phyloP scores from a whole-genome alignment of 1,284 basidiomycete species.

The Cryptococcus maquisensis region DNA sequence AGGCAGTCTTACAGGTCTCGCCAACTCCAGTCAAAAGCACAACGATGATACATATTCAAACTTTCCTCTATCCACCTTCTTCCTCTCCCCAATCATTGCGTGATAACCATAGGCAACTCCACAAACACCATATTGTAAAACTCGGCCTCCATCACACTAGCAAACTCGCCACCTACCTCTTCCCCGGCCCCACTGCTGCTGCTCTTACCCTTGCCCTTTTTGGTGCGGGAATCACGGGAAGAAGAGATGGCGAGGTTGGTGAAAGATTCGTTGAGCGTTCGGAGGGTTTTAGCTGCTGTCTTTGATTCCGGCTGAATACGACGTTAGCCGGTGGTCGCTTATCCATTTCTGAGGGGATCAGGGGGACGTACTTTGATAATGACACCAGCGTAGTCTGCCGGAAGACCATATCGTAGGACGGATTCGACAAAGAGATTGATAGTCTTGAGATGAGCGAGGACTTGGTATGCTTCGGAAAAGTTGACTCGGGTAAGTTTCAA shows the following conservation, averaged over 20 bases:
- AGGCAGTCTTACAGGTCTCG: no score
- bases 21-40: no score
- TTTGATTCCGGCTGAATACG: constrained; percentile 75
- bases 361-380: constrained; percentile 63
- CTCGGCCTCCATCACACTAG: constrained; percentile 85
- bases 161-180: constrained; percentile 80
- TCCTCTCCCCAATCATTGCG: not conserved
- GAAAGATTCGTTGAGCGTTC: constrained; percentile 70
- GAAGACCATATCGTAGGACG: constrained; percentile 90
- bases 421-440: constrained; percentile 90
- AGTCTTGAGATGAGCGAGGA: constrained; percentile 90
- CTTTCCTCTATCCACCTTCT: no score
- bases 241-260: constrained; percentile 64
- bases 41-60: no score
- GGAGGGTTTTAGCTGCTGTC: constrained; percentile 71
- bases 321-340: no score
- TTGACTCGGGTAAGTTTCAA: constrained; percentile 89
- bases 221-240: constrained; percentile 13
- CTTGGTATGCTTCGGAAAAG: constrained; percentile 95
- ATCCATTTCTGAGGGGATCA: no score
- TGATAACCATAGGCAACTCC: constrained; percentile 52
- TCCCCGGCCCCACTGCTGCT: constrained; percentile 42
- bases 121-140: constrained; percentile 89
- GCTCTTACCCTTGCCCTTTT: not conserved
- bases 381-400: constrained; percentile 82